Base-by-base conservation (phyloP, 441 rosid species). In the Populus hybrid region DNA sequence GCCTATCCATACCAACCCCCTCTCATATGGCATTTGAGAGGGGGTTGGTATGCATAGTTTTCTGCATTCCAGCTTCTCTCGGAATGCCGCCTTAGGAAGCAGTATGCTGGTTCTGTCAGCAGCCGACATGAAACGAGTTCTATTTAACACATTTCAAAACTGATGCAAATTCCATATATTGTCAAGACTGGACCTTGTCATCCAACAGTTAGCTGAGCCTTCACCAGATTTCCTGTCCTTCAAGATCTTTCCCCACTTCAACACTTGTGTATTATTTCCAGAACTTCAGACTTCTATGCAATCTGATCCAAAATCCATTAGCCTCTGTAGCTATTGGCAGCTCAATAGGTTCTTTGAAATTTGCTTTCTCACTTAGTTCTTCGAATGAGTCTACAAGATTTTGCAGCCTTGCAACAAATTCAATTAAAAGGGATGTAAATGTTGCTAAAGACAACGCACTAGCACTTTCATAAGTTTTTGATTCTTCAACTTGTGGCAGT, bases 371-470 rank as follows among this genome's bases (percentile, higher is more conserved):
- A 71, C 98, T 81, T 40, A 94, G 72, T 70, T 91, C 92, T 70
- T 89, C 90, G 50, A 87, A 94, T 1, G 91, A 80, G 30, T 85
- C 86, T 12, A 91, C 93, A 8, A 94, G 83, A 84, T 91, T 86
- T 75, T 88, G 88, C 12, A 94, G 86, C 83, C 98, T 86, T 10
- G 98, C 97, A n/a, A 94, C 97, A 71, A 94, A 91, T 76, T 94
- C 98, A 3, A 91, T 94, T 83, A 91, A 65, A 28, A 89, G 85
- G 1, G 98, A 94, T 38, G 95, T 77, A 79, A 92, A 94, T 10
- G 98, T 94, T 2, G 93, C 97, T 32, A 94, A 77, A 24, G 95
- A 91, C 84, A 91, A 70, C 24, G 89, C 91, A 75, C 98, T 91
- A 18, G 98, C 97, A 67, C 91, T 92, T 82, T 86, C 91, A 67